phyloP scores from a whole-genome alignment of 176 grass and related monocot species.

The bread wheat (Triticum aestivum) region DNA sequence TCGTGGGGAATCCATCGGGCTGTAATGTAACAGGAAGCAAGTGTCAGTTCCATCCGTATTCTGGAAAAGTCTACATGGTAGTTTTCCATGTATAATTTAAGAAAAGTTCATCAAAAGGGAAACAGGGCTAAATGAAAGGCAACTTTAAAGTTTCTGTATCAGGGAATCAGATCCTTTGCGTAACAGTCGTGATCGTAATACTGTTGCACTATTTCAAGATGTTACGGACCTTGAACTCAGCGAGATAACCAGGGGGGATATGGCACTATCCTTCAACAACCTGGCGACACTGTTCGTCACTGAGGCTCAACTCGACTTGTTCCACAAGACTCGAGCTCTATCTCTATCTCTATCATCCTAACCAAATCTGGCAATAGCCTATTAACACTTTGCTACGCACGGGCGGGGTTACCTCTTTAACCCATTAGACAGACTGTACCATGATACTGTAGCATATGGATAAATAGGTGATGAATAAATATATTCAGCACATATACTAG shows the following conservation, averaged over 20 bases:
- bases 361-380: not conserved
- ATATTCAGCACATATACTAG: not conserved
- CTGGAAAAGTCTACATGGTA: not conserved
- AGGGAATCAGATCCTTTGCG: not conserved
- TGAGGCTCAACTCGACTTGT: not conserved
- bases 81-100: conserved; percentile 17
- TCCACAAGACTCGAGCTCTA: not conserved
- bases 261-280: not conserved
- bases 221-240: not conserved
- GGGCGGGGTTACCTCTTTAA: not conserved
- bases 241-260: not conserved
- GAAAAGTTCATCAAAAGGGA: not conserved
- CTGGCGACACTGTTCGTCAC: not conserved
- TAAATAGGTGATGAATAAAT: not conserved
- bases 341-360: not conserved
- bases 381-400: not conserved
- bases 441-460: not conserved
- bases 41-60: conserved; percentile 3
- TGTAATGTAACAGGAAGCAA: conserved; percentile 57
- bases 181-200: not conserved
- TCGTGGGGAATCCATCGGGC: conserved; percentile 85
- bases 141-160: not conserved
- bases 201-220: not conserved
- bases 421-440: not conserved
- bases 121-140: not conserved